A percentile compares a stretch with the other conserved stretches of the same genome.
phyloP scores from a whole-genome alignment of 257 asterid species.

The Anisodus acutangulus region DNA sequence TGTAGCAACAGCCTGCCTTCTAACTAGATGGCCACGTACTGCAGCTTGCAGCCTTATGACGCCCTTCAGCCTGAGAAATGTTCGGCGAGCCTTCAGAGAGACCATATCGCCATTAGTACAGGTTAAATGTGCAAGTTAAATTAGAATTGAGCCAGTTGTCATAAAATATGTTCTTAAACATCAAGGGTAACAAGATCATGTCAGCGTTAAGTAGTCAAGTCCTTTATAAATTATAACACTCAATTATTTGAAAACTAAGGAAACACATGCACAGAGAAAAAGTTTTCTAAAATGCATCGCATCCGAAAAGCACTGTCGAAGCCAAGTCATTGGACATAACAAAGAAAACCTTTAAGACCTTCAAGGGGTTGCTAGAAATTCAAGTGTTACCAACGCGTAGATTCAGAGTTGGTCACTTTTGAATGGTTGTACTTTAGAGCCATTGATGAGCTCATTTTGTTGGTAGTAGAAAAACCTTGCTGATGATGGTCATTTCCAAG shows the following conservation, averaged over 20 bases:
- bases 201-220: not conserved
- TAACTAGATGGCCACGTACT: slow-evolving; percentile 48
- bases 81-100: slow-evolving; percentile 47
- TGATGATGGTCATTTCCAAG: slow-evolving; percentile 10
- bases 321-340: not conserved
- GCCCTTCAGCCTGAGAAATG: slow-evolving; percentile 38
- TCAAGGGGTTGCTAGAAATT: slow-evolving; percentile 11
- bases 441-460: not conserved
- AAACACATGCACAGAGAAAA: not conserved
- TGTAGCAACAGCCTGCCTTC: slow-evolving; percentile 54
- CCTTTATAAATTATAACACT: not conserved
- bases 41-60: slow-evolving; percentile 44
- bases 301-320: not conserved
- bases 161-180: not conserved
- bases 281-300: not conserved
- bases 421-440: slow-evolving; percentile 1
- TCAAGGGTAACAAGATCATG: slow-evolving; percentile 4
- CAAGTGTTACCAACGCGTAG: not conserved
- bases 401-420: not conserved
- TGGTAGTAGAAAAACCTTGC: not conserved
- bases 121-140: slow-evolving; percentile 9
- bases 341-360: not conserved
- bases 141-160: not conserved
- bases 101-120: slow-evolving; percentile 4
- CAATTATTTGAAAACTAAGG: not conserved